A percentile compares a stretch with the other conserved stretches of the same genome.
Conservation (phyloP, 1,284 basidiomycete species). For the Papiliotrema nemorosa region DNA sequence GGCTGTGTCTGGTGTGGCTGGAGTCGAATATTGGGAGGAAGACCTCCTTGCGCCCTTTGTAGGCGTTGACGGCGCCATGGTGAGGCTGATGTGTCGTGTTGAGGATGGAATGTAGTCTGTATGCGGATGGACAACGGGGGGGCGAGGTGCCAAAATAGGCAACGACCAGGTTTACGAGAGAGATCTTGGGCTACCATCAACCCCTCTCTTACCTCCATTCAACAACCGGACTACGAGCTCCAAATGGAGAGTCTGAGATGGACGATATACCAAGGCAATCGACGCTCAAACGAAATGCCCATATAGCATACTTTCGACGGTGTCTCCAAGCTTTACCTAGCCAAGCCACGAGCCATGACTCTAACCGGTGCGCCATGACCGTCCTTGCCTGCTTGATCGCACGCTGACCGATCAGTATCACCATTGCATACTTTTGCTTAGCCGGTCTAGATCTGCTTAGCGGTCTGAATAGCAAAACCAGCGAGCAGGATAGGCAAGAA, state of each 20-base stretch:
- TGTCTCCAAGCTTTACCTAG: conserved; percentile 44
- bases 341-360: conserved; percentile 40
- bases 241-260: background rate
- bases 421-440: conserved; percentile 78
- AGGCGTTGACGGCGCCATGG: conserved; percentile 4
- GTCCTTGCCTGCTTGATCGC: background rate
- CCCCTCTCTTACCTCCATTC: no score
- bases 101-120: no score
- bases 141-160: no score
- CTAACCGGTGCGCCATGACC: conserved; percentile 39
- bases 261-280: conserved; percentile 17
- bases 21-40: background rate
- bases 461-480: conserved; percentile 55
- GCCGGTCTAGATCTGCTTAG: conserved; percentile 71
- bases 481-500: conserved; percentile 55
- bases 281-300: conserved; percentile 48
- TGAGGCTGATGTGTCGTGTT: background rate
- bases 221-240: background rate
- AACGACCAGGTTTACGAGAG: background rate
- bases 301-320: conserved; percentile 42
- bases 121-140: background rate
- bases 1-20: conserved; percentile 1
- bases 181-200: background rate
- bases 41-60: background rate
- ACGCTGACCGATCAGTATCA: conserved; percentile 56